Conservation (phyloP, 2,329 filamentous ascomycete species). For the Paracorniculantispora psalliotae region DNA sequence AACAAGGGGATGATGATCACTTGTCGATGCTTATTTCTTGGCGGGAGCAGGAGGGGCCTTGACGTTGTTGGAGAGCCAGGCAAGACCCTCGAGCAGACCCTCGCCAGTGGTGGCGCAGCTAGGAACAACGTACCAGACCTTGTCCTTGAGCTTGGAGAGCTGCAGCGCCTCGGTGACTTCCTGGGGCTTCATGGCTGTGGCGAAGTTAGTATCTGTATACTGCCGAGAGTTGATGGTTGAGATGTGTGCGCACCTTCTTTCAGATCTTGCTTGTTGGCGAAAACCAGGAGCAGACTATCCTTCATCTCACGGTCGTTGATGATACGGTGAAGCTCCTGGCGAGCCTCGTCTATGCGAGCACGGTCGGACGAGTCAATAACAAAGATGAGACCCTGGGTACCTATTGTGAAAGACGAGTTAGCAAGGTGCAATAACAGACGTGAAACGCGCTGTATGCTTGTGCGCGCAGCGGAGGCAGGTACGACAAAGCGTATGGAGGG, state of each 20-base stretch:
- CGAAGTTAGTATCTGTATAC: not conserved
- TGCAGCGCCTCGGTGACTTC: constrained; percentile 75
- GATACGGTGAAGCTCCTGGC: constrained; percentile 91
- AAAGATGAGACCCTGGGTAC: constrained; percentile 97
- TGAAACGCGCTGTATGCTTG: not conserved
- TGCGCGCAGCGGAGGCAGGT: not conserved
- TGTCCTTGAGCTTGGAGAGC: constrained; percentile 72
- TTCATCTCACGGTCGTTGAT: constrained; percentile 98
- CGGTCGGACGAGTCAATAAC: constrained; percentile 95
- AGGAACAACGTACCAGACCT: constrained; percentile 80
- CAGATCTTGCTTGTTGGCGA: constrained; percentile 99
- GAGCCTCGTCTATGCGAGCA: constrained; percentile 85
- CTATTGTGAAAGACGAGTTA: constrained; percentile 36
- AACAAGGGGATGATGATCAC: not conserved
- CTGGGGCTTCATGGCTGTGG: constrained; percentile 68
- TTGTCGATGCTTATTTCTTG: constrained; percentile 43
- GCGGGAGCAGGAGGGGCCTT: constrained; percentile 55
- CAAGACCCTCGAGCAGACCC: constrained; percentile 74
- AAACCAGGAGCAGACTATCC: constrained; percentile 88
- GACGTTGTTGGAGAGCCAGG: constrained; percentile 81
- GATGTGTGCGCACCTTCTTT: constrained; percentile 56
- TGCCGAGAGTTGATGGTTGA: not conserved
- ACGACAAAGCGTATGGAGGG: not conserved
- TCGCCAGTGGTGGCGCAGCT: constrained; percentile 79
- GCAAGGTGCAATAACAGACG: not conserved